A percentile compares a stretch with the other conserved stretches of the same genome.
Evolutionary conservation across 2,329 filamentous ascomycete species (phyloP).

Genomic region (Aureobasidium sp.): DNA sequence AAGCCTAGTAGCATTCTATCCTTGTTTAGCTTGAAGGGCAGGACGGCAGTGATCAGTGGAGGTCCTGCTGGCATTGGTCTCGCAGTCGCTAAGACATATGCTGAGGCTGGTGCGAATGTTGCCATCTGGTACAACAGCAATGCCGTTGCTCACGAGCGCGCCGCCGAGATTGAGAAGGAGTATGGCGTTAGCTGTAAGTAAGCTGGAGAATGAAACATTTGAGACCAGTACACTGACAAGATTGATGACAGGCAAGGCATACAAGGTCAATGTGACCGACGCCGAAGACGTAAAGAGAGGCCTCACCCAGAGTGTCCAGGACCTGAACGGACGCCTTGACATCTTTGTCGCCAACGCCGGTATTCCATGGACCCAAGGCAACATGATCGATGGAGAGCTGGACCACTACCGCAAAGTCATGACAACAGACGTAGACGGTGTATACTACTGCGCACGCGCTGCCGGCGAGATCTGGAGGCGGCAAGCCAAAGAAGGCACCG

Average conservation of each 20-base stretch:
- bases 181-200: conserved; percentile 29
- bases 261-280: conserved; percentile 42
- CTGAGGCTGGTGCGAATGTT: conserved; percentile 38
- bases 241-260: conserved; percentile 37
- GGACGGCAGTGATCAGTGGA: conserved; percentile 32
- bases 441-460: conserved; percentile 68
- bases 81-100: conserved; percentile 28
- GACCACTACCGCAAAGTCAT: conserved; percentile 62
- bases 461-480: conserved; percentile 63
- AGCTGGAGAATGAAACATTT: not conserved
- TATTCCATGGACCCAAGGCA: conserved; percentile 63
- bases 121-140: conserved; percentile 40
- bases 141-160: conserved; percentile 28
- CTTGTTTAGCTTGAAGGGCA: conserved; percentile 30
- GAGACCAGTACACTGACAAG: not conserved
- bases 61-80: conserved; percentile 31
- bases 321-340: conserved; percentile 69
- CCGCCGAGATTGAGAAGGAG: conserved; percentile 27
- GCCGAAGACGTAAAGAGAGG: conserved; percentile 36
- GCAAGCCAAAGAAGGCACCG: conserved; percentile 61
- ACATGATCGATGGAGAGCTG: conserved; percentile 58
- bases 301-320: conserved; percentile 41
- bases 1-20: conserved; percentile 22
- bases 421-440: conserved; percentile 65
- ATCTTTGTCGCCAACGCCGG: conserved; percentile 75